Percentiles rank a stretch among this genome's conserved stretches.
Conservation (phyloP, 805 yeast genomes). For the Huiozyma sinensis region DNA sequence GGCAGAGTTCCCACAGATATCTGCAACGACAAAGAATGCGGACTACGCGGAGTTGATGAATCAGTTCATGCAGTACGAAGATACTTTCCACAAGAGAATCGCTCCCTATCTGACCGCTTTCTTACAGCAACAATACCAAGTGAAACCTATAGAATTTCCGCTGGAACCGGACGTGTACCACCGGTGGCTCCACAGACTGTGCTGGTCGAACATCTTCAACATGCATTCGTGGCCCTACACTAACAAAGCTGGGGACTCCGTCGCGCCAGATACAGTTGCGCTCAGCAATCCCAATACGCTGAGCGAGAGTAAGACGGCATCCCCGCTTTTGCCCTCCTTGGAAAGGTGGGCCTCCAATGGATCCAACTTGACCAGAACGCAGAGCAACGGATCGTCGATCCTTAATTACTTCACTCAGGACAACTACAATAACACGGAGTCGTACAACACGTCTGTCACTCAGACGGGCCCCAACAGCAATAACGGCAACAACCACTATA, state of each 20-base stretch:
- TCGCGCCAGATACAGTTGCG: background rate
- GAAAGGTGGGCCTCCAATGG: slow-evolving; percentile 24
- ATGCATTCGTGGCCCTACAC: slow-evolving; percentile 11
- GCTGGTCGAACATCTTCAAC: slow-evolving; percentile 25
- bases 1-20: slow-evolving; percentile 17
- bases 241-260: background rate
- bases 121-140: slow-evolving; percentile 4
- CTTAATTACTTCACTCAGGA: slow-evolving; percentile 12
- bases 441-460: background rate
- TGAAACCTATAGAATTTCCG: slow-evolving; percentile 6
- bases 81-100: slow-evolving; percentile 6
- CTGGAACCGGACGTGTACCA: slow-evolving; percentile 7
- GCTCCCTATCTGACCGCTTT: slow-evolving; percentile 8
- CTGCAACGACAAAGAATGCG: slow-evolving; percentile 14
- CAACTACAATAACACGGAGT: background rate
- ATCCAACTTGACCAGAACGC: slow-evolving; percentile 19
- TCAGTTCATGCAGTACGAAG: slow-evolving; percentile 12
- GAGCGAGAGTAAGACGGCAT: background rate
- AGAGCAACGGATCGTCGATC: slow-evolving; percentile 20
- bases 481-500: background rate
- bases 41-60: slow-evolving; percentile 14
- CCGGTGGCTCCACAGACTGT: slow-evolving; percentile 16
- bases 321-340: slow-evolving; percentile 15
- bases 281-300: background rate
- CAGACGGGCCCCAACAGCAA: slow-evolving; percentile 1